A percentile compares a stretch with the other conserved stretches of the same genome.
Conservation (phyloP, 2,329 filamentous ascomycete genomes). For the Trichoderma endophyticum region DNA sequence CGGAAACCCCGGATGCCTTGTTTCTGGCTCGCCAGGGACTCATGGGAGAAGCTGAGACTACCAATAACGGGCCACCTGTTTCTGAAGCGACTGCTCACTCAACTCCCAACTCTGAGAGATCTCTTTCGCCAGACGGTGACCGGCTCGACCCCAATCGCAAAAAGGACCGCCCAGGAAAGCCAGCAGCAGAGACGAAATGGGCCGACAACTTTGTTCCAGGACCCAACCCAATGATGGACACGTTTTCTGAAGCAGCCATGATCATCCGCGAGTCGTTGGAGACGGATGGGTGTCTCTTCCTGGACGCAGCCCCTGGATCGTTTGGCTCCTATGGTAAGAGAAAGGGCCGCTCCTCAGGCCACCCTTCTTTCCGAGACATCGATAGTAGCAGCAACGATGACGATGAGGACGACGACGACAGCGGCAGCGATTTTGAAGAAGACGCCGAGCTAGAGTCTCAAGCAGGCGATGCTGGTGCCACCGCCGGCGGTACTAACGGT, state of each 20-base stretch:
- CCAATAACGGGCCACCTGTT: not conserved
- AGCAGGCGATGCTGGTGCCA: not conserved
- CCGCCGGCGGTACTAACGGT: not conserved
- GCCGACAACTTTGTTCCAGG: constrained; percentile 10
- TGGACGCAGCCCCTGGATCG: constrained; percentile 34
- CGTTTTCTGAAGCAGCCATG: constrained; percentile 36
- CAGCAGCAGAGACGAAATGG: constrained; percentile 14
- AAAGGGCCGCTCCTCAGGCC: not conserved
- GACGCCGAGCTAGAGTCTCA: not conserved
- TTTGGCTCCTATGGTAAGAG: constrained; percentile 16
- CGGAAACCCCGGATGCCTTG: constrained; percentile 3
- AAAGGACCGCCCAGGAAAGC: not conserved
- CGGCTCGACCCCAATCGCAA: not conserved
- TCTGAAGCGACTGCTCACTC: not conserved
- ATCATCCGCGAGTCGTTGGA: constrained; percentile 43
- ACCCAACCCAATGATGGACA: constrained; percentile 15
- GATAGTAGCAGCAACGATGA: not conserved
- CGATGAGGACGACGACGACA: not conserved
- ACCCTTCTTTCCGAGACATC: not conserved
- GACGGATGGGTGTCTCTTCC: constrained; percentile 36
- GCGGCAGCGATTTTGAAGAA: not conserved
- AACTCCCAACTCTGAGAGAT: not conserved
- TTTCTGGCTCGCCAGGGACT: constrained; percentile 8
- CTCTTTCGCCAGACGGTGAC: not conserved
- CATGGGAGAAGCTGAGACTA: not conserved